Conservation (phyloP, 257 asterid species). For the Solanum appendiculatum region DNA sequence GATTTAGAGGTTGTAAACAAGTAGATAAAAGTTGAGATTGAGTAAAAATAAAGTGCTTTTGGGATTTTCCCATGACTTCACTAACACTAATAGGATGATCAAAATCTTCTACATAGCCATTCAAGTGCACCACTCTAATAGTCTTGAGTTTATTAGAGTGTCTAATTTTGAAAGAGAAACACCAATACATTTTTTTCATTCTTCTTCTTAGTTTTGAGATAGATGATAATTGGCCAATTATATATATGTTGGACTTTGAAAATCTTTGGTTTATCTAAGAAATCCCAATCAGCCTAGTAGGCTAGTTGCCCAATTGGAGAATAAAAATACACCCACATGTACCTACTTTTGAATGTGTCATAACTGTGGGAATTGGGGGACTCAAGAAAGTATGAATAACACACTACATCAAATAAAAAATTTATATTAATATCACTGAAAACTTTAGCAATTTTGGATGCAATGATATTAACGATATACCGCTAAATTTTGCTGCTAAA, state of each 20-base stretch:
- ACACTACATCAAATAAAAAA: not conserved
- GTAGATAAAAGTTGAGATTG: conserved; percentile 30
- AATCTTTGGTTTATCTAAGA: not conserved
- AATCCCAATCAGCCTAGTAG: not conserved
- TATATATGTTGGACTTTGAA: not conserved
- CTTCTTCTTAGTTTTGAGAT: not conserved
- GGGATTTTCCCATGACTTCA: conserved; percentile 24
- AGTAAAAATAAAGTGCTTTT: conserved; percentile 32
- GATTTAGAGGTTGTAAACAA: conserved; percentile 25
- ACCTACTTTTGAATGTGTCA: not conserved
- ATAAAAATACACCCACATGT: not conserved
- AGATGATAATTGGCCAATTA: not conserved
- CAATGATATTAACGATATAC: not conserved
- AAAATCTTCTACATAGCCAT: conserved; percentile 33
- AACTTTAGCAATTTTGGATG: not conserved
- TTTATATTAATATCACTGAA: not conserved
- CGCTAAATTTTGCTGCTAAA: too few species aligned
- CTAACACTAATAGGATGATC: conserved; percentile 32
- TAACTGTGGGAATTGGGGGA: not conserved
- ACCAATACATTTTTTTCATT: not conserved
- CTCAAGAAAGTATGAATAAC: not conserved
- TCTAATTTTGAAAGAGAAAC: conserved; percentile 9
- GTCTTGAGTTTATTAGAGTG: conserved; percentile 2
- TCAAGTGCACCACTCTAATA: conserved; percentile 29
- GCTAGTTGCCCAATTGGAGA: not conserved